phyloP scores from a whole-genome alignment of 768 basidiomycete genomes.

The Lentinula raphanica region DNA sequence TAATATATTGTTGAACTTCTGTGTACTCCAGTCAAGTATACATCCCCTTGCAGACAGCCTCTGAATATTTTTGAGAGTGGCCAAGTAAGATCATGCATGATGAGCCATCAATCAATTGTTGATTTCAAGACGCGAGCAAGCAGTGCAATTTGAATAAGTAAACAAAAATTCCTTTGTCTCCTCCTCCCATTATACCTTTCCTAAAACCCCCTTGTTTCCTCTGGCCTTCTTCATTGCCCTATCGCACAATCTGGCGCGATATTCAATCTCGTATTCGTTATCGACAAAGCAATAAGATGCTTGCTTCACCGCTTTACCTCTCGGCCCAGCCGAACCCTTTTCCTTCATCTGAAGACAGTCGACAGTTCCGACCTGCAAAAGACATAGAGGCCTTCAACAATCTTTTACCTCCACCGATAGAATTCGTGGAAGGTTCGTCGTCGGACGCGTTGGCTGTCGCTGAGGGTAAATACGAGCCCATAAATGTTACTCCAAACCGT shows the following conservation, averaged over 20 bases:
- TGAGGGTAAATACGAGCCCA: slow-evolving; percentile 77
- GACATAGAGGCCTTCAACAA: slow-evolving; percentile 74
- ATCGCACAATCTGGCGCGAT: neutral
- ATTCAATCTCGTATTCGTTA: neutral
- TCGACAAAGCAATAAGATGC: slow-evolving; percentile 1
- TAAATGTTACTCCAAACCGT: slow-evolving; percentile 63
- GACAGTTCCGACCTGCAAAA: slow-evolving; percentile 60
- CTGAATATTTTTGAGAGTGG: too few relatives aligned
- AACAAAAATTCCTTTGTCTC: neutral
- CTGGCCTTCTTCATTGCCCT: neutral
- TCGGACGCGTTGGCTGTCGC: slow-evolving; percentile 66
- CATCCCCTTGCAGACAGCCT: too few relatives aligned
- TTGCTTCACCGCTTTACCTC: neutral
- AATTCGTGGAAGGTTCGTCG: slow-evolving; percentile 82
- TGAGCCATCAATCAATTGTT: neutral
- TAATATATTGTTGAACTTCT: neutral
- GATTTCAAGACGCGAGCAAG: neutral
- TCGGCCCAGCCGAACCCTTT: neutral
- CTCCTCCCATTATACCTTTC: neutral
- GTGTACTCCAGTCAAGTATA: too few relatives aligned
- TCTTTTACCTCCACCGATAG: slow-evolving; percentile 74
- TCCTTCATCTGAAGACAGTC: slow-evolving; percentile 39
- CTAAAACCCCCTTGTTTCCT: neutral
- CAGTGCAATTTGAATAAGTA: neutral
- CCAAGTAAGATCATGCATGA: neutral